Evolutionary conservation across 179 eudicot species (phyloP), one percentile per base, ranked within the genome.

Genomic region (Drosera spatulata): DNA sequence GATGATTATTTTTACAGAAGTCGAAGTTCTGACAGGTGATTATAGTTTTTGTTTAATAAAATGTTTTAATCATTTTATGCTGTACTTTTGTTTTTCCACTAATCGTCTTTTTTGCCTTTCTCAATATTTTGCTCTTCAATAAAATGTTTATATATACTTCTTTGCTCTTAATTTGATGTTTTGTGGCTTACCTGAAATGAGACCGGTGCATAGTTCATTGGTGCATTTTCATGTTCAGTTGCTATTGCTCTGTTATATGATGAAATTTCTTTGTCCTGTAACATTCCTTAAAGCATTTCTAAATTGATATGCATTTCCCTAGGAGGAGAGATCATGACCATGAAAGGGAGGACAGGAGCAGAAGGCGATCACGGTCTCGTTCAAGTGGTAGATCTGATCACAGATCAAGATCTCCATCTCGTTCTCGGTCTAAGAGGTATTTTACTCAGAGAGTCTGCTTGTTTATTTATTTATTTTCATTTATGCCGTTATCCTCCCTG

Each of bases 401-500:
- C 57, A 75, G 85, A 75, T 88, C 99, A 6, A 79, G 96, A 56
- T 89, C 96, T 12, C 88, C 88, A 53, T 87, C 95, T 58, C 96
- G 85, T 45, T 91, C 83, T 67, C 80, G 74, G 59, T 79, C 83
- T 2, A 76, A 79, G 68, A 75, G 79, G 82, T 78, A 60, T 22
- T 77, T 69, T 48, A 22, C 41, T n/a, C 40, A 6, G 2, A 14
- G 11, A 9, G 14, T 10, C 39, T 39, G 12, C 43, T 3, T 40
- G 59, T 2, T 11, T 14, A 11, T 39, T 8, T 39, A 13, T 41
- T 7, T 39, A 8, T 45, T 37, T 39, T 3, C 40, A 33, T 55
- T 55, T 10, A 0, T n/a, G n/a, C n/a, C 44, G 2, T 39, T 12
- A 8, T 39, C 59, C 12, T 4, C 12, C 4, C 40, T 11, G 4